These are phyloP conservation scores for Colletotrichum sp. DNA, from an alignment of 2,329 filamentous ascomycete species.

Conservation along the genomic window DNA sequence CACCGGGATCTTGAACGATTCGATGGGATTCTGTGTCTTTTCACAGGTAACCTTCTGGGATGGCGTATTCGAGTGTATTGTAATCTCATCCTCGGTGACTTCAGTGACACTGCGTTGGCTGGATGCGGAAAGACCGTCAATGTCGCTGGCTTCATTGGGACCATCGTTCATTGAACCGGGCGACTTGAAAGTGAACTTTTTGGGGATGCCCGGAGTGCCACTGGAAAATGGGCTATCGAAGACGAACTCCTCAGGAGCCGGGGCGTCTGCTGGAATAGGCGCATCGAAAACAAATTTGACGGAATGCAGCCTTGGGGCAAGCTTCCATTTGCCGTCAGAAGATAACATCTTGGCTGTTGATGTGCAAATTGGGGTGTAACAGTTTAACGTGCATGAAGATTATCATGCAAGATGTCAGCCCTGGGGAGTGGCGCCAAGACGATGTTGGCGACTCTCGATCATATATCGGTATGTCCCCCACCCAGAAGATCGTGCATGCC, in stretches of 20 bases:
- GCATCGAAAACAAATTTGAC: constrained; percentile 13
- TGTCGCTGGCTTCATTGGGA: neutral
- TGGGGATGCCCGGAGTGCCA: neutral
- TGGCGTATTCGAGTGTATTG: neutral
- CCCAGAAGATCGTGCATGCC: neutral
- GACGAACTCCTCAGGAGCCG: neutral
- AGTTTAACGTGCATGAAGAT: neutral
- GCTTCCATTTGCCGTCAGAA: neutral
- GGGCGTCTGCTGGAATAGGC: neutral
- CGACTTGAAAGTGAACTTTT: neutral
- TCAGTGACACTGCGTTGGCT: neutral
- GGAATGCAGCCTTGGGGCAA: constrained; percentile 1
- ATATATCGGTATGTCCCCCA: neutral
- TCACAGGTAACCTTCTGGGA: neutral
- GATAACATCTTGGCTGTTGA: neutral
- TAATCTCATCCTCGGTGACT: neutral
- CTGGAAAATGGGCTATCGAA: constrained; percentile 5
- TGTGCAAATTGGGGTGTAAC: neutral
- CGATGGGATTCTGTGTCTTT: neutral
- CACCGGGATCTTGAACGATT: rapidly evolving
- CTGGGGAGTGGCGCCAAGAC: neutral
- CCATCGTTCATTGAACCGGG: neutral
- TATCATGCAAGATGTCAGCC: neutral
- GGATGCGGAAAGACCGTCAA: rapidly evolving
- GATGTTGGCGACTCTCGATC: neutral